phyloP scores from a whole-genome alignment of 2,329 filamentous ascomycete species.

The Decorospora gaudefroyi region DNA sequence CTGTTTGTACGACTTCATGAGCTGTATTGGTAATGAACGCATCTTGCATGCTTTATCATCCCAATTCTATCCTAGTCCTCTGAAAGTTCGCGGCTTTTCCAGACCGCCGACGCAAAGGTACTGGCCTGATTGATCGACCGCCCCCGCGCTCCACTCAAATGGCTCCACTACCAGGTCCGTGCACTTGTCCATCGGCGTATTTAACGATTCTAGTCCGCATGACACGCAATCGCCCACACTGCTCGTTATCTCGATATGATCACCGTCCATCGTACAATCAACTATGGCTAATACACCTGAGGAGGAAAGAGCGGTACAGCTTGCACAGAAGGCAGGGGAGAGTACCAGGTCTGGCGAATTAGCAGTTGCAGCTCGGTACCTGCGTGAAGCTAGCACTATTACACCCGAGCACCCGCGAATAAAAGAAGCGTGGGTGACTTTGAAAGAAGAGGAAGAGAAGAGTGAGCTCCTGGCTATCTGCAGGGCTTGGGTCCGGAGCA shows the following conservation, averaged over 20 bases:
- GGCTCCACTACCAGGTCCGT: conserved; percentile 21
- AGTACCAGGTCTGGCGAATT: conserved; percentile 42
- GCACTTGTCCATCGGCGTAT: conserved; percentile 17
- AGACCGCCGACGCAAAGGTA: conserved; percentile 2
- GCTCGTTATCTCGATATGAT: conserved; percentile 22
- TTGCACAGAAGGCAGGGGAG: conserved; percentile 37
- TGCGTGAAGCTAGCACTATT: conserved; percentile 53
- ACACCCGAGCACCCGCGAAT: conserved; percentile 49
- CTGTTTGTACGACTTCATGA: conserved; percentile 23
- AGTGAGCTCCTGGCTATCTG: conserved; percentile 43
- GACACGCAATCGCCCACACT: conserved; percentile 25
- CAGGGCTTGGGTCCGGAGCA: conserved; percentile 42
- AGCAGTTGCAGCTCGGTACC: conserved; percentile 47
- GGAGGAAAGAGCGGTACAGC: conserved; percentile 38
- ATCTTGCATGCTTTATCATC: conserved; percentile 3
- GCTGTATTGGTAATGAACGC: conserved; percentile 30
- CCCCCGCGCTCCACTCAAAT: conserved; percentile 14
- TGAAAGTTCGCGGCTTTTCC: background rate
- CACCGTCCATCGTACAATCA: conserved; percentile 13
- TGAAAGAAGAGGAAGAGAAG: conserved; percentile 48
- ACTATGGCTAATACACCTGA: conserved; percentile 38
- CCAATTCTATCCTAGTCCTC: background rate
- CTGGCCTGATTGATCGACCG: conserved; percentile 4
- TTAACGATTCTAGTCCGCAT: conserved; percentile 18
- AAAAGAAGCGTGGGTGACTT: conserved; percentile 48